Evolutionary conservation across 148 eudicot genomes (phyloP).

Genomic region (Bassia scoparia): DNA sequence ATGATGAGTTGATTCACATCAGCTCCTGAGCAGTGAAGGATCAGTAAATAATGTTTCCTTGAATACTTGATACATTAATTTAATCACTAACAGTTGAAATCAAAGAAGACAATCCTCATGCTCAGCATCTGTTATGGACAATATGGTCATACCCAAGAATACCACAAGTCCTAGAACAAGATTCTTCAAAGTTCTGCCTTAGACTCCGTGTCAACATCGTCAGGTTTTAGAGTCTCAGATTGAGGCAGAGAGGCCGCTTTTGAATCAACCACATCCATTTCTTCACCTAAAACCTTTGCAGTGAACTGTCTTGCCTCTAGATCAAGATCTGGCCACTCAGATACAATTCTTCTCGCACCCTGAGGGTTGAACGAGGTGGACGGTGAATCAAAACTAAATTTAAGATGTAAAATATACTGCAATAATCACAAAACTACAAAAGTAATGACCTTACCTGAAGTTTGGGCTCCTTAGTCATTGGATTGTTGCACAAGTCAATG

Average conservation of each 20-base stretch:
- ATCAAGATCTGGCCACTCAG: constrained; percentile 89
- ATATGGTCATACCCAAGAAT: background rate
- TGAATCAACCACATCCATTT: constrained; percentile 39
- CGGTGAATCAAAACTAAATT: background rate
- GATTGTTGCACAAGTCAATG: constrained; percentile 94
- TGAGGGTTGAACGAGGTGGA: constrained; percentile 12
- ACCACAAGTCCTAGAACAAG: background rate
- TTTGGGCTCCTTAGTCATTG: constrained; percentile 98
- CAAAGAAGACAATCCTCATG: background rate
- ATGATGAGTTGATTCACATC: background rate
- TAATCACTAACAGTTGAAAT: background rate
- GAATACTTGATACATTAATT: background rate
- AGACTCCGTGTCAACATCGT: constrained; percentile 33
- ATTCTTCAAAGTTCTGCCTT: constrained; percentile 57
- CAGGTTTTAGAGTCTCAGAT: constrained; percentile 10
- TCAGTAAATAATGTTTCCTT: background rate
- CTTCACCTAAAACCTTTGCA: constrained; percentile 68
- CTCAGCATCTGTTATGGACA: background rate
- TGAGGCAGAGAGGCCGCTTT: constrained; percentile 27
- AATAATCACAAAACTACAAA: background rate
- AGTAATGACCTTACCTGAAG: constrained; percentile 56
- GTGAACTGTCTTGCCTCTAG: constrained; percentile 77
- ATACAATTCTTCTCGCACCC: constrained; percentile 92
- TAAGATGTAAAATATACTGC: background rate
- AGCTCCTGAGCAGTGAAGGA: background rate